phyloP scores from a whole-genome alignment of 2,329 filamentous ascomycete species.

The Rhynchosporium secalis region DNA sequence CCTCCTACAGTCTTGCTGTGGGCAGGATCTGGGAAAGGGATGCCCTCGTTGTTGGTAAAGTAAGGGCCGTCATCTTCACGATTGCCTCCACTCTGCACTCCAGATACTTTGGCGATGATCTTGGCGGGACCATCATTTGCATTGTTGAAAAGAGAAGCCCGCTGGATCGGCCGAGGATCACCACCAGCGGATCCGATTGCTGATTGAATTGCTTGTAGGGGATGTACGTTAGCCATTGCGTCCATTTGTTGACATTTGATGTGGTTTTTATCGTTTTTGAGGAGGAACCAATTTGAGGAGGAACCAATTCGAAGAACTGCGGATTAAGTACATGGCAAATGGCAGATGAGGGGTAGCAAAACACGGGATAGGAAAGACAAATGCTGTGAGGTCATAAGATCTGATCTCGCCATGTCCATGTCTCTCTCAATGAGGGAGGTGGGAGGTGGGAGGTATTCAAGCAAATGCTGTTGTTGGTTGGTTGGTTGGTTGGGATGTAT shows the following conservation, averaged over 20 bases:
- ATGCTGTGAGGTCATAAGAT: not conserved
- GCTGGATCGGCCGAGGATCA: not conserved
- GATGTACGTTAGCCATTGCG: not conserved
- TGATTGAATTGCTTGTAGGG: not conserved
- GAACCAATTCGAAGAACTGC: not conserved
- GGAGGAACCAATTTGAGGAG: not conserved
- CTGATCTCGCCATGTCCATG: not conserved
- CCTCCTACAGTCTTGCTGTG: not conserved
- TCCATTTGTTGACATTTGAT: not conserved
- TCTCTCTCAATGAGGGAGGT: too few relatives aligned
- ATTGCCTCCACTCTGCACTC: not conserved
- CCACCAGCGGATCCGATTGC: not conserved
- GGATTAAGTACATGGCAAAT: not conserved
- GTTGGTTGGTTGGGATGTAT: too few relatives aligned
- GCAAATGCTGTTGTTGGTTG: not conserved
- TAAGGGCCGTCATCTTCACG: not conserved
- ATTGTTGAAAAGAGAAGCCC: not conserved
- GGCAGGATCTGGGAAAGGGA: not conserved
- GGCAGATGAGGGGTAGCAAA: not conserved
- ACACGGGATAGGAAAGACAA: not conserved
- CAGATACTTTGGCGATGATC: not conserved
- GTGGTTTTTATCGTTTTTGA: not conserved
- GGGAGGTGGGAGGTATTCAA: not conserved
- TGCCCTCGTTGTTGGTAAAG: not conserved
- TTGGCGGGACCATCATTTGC: conserved; percentile 1